Evolutionary conservation across 2,329 filamentous ascomycete species (phyloP), one percentile per base, ranked within the genome.

Genomic region (Hypoxylon sp.): DNA sequence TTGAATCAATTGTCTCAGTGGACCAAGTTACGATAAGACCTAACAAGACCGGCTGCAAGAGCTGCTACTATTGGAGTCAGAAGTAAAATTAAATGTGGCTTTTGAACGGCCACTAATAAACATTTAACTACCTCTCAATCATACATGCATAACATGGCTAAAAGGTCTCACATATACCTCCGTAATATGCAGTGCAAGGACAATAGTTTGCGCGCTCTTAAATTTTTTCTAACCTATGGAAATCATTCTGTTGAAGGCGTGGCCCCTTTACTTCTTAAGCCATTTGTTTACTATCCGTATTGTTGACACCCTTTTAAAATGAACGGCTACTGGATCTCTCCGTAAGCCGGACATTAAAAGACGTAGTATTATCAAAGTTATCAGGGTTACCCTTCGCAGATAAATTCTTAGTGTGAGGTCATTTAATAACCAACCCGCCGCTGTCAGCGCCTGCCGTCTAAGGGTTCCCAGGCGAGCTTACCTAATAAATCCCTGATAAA

Each of bases 261-360:
- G 38, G n/a, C 56, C 56, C 25, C 25, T 43, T 60, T 57, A 46
- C 36, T 57, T 28, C 51, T 59, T 17, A 5, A 32, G n/a, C 28
- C 52, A 52, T 57, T 65, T 65, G 36, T 63, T 65, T 68, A 63
- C 52, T 50, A n/a, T 50, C 17, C 30, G 23, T 23, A 63, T 53
- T 67, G 56, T 64, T 67, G 63, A 67, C 36, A 38, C 32, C 14
- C n/a, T 43, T 60, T 41, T 49, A 1, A 30, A 62, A 46, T 55
- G 34, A 52, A 51, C 28, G 28, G 28, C 28, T 30, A 30, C 28
- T 30, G 28, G 28, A 30, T 56, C 51, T 36, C 43, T 51, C 38
- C 43, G 63, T 64, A 61, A 48, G 51, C 46, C 61, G 69, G 66
- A 67, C 49, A 72, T 69, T 67, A 65, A 43, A 43, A 30, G 50